phyloP scores from a whole-genome alignment of 164 flowering plant genomes.

The Sedum album region DNA sequence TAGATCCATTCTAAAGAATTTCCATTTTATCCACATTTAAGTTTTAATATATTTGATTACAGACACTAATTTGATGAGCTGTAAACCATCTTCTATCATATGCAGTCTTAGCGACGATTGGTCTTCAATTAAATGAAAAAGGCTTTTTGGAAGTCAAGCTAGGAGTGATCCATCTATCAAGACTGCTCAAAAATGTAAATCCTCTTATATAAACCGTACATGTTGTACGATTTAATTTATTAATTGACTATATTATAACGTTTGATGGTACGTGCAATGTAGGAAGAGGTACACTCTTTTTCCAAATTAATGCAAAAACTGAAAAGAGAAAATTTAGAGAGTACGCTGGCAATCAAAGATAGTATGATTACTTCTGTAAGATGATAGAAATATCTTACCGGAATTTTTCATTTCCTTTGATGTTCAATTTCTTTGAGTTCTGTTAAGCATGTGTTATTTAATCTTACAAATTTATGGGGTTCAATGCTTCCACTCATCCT shows the following conservation, averaged over 20 bases:
- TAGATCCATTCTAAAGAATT: background rate
- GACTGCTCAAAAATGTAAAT: background rate
- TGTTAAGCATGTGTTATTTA: background rate
- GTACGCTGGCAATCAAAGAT: background rate
- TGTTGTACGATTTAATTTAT: background rate
- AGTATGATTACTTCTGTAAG: background rate
- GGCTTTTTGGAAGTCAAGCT: background rate
- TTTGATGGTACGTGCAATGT: background rate
- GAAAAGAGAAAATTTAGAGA: background rate
- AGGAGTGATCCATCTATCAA: background rate
- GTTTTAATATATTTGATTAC: background rate
- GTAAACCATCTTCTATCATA: constrained; percentile 57
- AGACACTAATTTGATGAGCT: constrained; percentile 24
- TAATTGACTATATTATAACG: background rate
- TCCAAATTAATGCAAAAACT: background rate
- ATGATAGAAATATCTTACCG: background rate
- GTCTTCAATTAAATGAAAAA: background rate
- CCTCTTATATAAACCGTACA: background rate
- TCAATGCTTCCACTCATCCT: background rate
- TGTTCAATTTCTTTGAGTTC: background rate
- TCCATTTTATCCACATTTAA: background rate
- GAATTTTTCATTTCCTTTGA: background rate
- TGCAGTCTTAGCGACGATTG: constrained; percentile 5
- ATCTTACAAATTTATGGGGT: background rate
- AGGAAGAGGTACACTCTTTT: background rate